Conservation (phyloP, 169 alveolate species). For the Theileria annulata region DNA sequence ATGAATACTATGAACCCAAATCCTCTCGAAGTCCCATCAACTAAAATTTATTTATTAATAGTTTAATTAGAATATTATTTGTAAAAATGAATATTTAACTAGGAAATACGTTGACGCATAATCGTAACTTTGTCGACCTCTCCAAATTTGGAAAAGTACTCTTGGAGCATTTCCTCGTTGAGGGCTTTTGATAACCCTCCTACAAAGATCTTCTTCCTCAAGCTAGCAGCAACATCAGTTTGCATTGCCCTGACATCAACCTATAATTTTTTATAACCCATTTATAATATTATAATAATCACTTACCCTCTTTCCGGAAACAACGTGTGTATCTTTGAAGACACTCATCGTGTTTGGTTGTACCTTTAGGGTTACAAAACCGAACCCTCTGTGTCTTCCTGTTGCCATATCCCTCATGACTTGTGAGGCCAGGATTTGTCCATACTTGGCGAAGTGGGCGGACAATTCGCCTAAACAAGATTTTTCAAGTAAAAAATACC, state of each 20-base stretch:
- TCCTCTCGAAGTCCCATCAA: conserved; percentile 64
- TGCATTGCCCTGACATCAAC: conserved; percentile 65
- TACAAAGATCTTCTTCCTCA: conserved; percentile 60
- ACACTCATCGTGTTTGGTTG: conserved; percentile 49
- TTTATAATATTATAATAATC: too few species aligned
- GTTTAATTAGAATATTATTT: neutral
- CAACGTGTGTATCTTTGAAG: conserved; percentile 48
- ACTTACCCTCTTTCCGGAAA: conserved; percentile 44
- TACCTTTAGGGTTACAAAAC: conserved; percentile 38
- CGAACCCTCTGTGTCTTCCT: conserved; percentile 61
- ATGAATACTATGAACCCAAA: conserved; percentile 62
- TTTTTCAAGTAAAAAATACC: conserved; percentile 11
- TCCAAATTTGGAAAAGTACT: conserved; percentile 49
- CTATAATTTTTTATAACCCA: conserved; percentile 7
- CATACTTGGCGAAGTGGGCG: conserved; percentile 47
- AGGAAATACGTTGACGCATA: conserved; percentile 46
- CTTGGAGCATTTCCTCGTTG: conserved; percentile 62
- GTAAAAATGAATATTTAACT: neutral
- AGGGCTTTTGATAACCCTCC: conserved; percentile 61
- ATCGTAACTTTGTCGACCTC: conserved; percentile 56
- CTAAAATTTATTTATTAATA: conserved; percentile 12
- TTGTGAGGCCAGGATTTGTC: conserved; percentile 40
- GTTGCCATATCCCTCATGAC: conserved; percentile 60
- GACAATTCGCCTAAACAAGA: conserved; percentile 22
- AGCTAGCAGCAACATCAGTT: conserved; percentile 28